Base-by-base conservation (phyloP, 768 basidiomycete genomes). In the Symmetrospora coprosmae region DNA sequence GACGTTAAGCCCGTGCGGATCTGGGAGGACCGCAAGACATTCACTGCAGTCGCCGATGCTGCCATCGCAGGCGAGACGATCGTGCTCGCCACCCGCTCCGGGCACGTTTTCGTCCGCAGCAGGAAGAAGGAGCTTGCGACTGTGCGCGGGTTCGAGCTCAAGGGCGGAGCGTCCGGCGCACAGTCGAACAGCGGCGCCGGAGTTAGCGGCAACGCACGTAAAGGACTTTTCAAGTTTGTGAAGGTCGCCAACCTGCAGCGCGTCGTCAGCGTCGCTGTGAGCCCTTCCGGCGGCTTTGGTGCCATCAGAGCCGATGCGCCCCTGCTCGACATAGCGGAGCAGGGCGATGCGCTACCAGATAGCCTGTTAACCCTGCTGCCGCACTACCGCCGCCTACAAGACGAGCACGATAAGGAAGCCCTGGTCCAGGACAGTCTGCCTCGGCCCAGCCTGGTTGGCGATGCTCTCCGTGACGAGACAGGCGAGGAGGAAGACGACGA, bases 51-150 rank as follows among this genome's bases (percentile, higher is more conserved):
- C 33, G 81, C 78, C 69, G 92, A 97, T 66, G 85, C 92, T 8
- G 89, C 88, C 0, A 76, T 96, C 14, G 87, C 88, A 19, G 76
- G 82, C 1, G 89, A 94, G 64, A 87, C 84, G 16, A 80, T 94
- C 68, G 83, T 94, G 69, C 78, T 97, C 45, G 94, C 87, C 73
- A 97, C 92, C 1, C 82, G 85, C 64, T 91, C 92, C 3, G 92
- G 92, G 0, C 90, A 96, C 67, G 90, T 92, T 31, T 96, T 85
- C 69, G 78, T 91, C 23, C 84, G 90, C 23, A 77, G 81, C 19
- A 79, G 87, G 27, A 80, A 71, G 59, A 67, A 62, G 33, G 75
- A 76, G 68, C 61, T 68, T 37, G 50, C 67, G 4, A 16, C 45
- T 13, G 35, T 41, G 17, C 40, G 51, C 35, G 43, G 59, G n/a